Conservation (phyloP, 2,329 filamentous ascomycete species). For the Sporothrix dimorphospora region DNA sequence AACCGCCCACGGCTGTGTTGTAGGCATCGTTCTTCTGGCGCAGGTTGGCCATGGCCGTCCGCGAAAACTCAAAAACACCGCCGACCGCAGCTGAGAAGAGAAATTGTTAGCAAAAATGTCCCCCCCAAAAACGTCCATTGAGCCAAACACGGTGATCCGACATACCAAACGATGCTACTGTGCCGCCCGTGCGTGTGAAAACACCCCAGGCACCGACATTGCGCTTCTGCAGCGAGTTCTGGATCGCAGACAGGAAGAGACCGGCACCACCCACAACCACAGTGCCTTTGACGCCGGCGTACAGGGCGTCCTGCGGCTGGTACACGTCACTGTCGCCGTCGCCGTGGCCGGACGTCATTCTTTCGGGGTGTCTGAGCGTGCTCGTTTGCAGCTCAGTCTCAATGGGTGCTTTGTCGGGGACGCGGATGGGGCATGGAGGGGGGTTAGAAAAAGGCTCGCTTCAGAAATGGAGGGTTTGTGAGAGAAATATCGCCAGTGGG, state of each 20-base stretch:
- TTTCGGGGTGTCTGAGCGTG: conserved; percentile 30
- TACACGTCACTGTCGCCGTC: conserved; percentile 39
- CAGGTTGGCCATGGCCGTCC: conserved; percentile 77
- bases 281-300: conserved; percentile 56
- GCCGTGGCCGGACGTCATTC: conserved; percentile 38
- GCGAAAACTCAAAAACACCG: conserved; percentile 76
- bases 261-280: conserved; percentile 62
- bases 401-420: not conserved
- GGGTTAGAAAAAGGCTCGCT: conserved; percentile 8
- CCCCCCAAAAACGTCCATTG: not conserved
- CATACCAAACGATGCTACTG: conserved; percentile 68
- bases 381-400: not conserved
- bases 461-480: conserved; percentile 17
- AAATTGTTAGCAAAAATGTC: conserved; percentile 26
- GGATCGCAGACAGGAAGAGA: conserved; percentile 60
- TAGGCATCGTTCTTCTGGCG: conserved; percentile 79
- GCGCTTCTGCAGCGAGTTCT: conserved; percentile 82
- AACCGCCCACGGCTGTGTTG: conserved; percentile 76
- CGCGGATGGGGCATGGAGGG: conserved; percentile 8
- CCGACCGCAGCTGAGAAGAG: conserved; percentile 66
- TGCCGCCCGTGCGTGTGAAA: conserved; percentile 76
- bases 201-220: conserved; percentile 82
- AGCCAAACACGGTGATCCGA: not conserved
- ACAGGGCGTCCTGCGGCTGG: conserved; percentile 59
- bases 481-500: conserved; percentile 30